Base-by-base conservation (phyloP, 108 stramenopile species). In the Nitzschia palea region DNA sequence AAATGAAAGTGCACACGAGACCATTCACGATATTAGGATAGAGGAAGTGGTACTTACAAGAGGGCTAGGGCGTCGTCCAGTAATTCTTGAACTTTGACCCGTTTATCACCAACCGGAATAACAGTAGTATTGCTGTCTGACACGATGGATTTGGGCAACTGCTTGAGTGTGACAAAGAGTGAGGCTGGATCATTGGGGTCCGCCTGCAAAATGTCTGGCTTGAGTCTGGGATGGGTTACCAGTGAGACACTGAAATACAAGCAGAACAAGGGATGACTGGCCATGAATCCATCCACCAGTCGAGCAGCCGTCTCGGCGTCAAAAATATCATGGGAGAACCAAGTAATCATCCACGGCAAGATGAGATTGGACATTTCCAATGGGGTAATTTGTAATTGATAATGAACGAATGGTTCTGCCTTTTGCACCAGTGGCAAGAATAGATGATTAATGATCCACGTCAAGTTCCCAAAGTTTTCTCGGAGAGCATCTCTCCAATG, bases 271-370 rank as follows among this genome's bases (percentile, higher is more conserved):
- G 95, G 88, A 71, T 96, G 95, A 58, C 88, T 77, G 35, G 75
- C 74, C 18, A 96, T 72, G 56, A 96, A 93, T 27, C 85, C 90
- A 78, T 96, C 95, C 34, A 86, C 86, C 53, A 96, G 45, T 42
- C 92, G 65, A 29, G 81, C 85, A 44, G 88, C 88, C 1, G 87
- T 53, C 4, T 60, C 59, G 6, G 83, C 74, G 61, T 94, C 85
- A 48, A 77, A 60, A 14, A 95, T 74, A 75, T 96, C 94, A 73
- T 95, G 96, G 10, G 88, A 50, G 60, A 94, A 95, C 96, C 96
- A 96, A 1, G 92, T 94, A 29, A 93, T 82, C 14, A 95, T 77
- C 94, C 94, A 95, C 15, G 86, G 78, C 32, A 94, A 59, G 23
- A 55, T 37, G 2, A 71, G 23, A 37, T 45, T 76, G 18, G 70